Evolutionary conservation across 495 filamentous ascomycete genomes (phyloP), one percentile per base, ranked within the genome.

Genomic region (Lindgomyces ingoldianus): DNA sequence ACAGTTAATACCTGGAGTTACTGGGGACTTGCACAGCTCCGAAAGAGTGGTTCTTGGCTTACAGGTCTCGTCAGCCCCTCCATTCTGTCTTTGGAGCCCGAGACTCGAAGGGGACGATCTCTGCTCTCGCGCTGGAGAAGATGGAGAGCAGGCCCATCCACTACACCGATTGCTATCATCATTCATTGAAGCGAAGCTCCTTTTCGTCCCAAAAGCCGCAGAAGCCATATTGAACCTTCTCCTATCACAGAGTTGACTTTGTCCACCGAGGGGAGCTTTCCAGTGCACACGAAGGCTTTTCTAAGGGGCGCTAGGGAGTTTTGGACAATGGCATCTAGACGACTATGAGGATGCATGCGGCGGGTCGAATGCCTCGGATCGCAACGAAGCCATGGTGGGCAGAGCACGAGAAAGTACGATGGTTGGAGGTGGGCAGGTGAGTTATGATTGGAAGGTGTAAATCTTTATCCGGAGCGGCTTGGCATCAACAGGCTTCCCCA

Each of bases 141-240:
- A 16, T 27, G 26, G 48, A 10, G 58, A 19, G 6, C 26, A n/a
- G 26, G 27, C 24, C 60, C 60, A 57, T 30, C 26, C 51, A 26
- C 42, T 24, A 27, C 27, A 16, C 12, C 24, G 4, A 24, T 44
- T n/a, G 16, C 11, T 29, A 2, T 46, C 58, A 22, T 52, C 58
- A 14, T 22, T 21, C 21, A 67, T 62, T 0, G 36, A 24, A 6
- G 64, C 47, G 39, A 67, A 67, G 14, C 26, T 26, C 25, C 64
- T 67, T 52, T 67, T 67, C 53, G 57, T 62, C 2, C 57, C 64
- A 9, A 67, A 57, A 27, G 52, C 63, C 21, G 47, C 62, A 33
- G 62, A 46, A 14, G 55, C 62, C 62, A 65, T 65, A 11, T 22
- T 42, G 24, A 49, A 19, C n/a, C 27, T 12, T 50, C 11, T 53